Evolutionary conservation across 768 basidiomycete genomes (phyloP).

Genomic region (Mycena chlorophos): DNA sequence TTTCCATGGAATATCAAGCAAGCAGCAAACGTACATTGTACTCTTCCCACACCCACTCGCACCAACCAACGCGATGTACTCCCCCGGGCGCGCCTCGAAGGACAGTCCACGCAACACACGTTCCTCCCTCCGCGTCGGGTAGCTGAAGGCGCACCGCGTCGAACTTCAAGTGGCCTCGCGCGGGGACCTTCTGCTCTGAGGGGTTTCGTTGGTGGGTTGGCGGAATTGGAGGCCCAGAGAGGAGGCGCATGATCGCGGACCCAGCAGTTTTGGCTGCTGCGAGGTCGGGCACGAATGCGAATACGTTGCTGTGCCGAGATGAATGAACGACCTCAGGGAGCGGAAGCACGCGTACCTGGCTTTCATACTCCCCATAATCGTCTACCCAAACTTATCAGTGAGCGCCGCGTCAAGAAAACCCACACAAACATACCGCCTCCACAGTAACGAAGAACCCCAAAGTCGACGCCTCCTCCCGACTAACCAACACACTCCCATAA

Average conservation of each 20-base stretch:
- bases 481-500: conserved; percentile 66
- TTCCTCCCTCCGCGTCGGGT: conserved; percentile 81
- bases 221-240: conserved; percentile 74
- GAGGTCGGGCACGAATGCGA: conserved; percentile 83
- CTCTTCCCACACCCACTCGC: conserved; percentile 83
- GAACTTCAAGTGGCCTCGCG: conserved; percentile 69
- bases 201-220: conserved; percentile 59
- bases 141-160: conserved; percentile 84
- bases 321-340: conserved; percentile 78
- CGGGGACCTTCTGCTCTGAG: conserved; percentile 50
- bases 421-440: conserved; percentile 57
- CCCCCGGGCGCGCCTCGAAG: conserved; percentile 69
- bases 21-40: conserved; percentile 61
- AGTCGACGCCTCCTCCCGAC: conserved; percentile 51
- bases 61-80: conserved; percentile 79
- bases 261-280: conserved; percentile 81
- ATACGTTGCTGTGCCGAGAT: conserved; percentile 76
- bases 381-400: conserved; percentile 1
- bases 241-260: conserved; percentile 67
- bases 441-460: conserved; percentile 80
- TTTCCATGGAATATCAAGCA: conserved; percentile 40
- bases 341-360: conserved; percentile 50
- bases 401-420: neutral
- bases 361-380: conserved; percentile 18
- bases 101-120: conserved; percentile 82